phyloP scores from a whole-genome alignment of 345 rosid species.

The Excoecaria cochinchinensis region DNA sequence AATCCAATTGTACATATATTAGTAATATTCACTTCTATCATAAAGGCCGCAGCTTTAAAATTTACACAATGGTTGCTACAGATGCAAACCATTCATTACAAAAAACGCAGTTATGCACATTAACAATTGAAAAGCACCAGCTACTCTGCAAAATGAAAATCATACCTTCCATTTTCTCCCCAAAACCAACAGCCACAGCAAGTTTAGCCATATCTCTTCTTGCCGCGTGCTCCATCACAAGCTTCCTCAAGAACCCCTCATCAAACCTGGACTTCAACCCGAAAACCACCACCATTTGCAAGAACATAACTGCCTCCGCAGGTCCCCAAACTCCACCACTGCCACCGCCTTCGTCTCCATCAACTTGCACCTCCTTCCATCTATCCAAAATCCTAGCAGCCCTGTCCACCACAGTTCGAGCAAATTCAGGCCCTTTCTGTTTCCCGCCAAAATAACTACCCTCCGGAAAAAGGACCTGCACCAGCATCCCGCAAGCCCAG shows the following conservation, averaged over 20 bases:
- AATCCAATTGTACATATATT: neutral
- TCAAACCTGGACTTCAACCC: constrained; percentile 44
- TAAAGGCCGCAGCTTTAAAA: neutral
- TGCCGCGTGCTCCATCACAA: constrained; percentile 46
- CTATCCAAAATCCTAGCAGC: constrained; percentile 35
- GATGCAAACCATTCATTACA: constrained; percentile 1
- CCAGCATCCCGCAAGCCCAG: constrained; percentile 57
- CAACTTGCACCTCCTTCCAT: constrained; percentile 36
- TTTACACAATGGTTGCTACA: neutral
- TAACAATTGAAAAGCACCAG: neutral
- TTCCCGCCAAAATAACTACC: constrained; percentile 1
- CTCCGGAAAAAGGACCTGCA: constrained; percentile 53
- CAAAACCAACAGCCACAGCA: constrained; percentile 41
- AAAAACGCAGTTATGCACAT: neutral
- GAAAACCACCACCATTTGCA: constrained; percentile 51
- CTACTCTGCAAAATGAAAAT: neutral
- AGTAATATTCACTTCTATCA: neutral
- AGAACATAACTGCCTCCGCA: constrained; percentile 55
- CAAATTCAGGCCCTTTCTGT: constrained; percentile 27
- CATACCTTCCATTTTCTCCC: constrained; percentile 49
- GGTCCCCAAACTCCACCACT: constrained; percentile 38
- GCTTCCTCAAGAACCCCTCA: constrained; percentile 44
- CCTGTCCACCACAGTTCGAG: constrained; percentile 38
- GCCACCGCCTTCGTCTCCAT: constrained; percentile 15
- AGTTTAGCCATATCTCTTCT: constrained; percentile 61